phyloP scores from a whole-genome alignment of 108 stramenopile genomes.

The Skeletonema tropicum region DNA sequence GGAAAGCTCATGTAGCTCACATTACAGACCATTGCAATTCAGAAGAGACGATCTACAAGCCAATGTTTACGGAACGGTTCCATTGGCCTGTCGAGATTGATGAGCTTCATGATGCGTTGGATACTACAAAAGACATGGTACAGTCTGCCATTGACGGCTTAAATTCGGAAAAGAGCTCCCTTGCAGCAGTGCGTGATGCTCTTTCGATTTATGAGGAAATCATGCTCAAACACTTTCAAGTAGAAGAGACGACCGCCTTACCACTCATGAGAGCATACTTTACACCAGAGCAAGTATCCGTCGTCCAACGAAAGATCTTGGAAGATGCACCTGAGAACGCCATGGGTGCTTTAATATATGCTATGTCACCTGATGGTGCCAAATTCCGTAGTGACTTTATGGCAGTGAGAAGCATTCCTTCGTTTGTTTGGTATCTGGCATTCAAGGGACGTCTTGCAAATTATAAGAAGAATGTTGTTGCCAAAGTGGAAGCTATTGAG shows the following conservation, averaged over 20 bases:
- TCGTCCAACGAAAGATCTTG: slow-evolving; percentile 6
- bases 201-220: background rate
- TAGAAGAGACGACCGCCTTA: background rate
- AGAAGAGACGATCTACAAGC: background rate
- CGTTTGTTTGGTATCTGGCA: background rate
- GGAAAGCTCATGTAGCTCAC: background rate
- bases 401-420: background rate
- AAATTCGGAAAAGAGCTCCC: background rate
- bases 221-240: background rate
- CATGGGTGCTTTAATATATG: slow-evolving; percentile 7
- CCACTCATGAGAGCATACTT: slow-evolving; percentile 11
- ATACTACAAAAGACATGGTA: background rate
- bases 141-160: background rate
- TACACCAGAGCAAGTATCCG: background rate
- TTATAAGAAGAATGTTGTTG: background rate
- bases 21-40: background rate
- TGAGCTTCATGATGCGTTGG: background rate
- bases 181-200: background rate
- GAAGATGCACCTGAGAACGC: slow-evolving; percentile 5
- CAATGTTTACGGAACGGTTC: background rate
- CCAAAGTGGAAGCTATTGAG: slow-evolving; percentile 1
- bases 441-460: background rate
- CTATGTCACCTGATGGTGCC: slow-evolving; percentile 1
- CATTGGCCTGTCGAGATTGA: background rate
- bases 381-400: slow-evolving; percentile 5